Evolutionary conservation across 441 rosid genomes (phyloP), one percentile per base, ranked within the genome.

Genomic region (Iberis amara): DNA sequence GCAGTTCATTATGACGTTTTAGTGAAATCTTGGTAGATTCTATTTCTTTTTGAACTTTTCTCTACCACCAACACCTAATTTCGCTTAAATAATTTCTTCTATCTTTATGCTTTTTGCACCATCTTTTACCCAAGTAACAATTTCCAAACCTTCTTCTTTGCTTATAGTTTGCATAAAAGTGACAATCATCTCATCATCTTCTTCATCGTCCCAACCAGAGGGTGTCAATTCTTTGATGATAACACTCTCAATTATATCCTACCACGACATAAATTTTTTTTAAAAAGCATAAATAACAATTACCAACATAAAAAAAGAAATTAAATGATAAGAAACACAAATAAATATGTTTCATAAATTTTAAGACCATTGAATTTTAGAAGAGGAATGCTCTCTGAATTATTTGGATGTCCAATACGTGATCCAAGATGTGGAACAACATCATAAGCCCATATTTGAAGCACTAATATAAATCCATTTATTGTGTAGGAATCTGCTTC

Each of bases 391-490:
- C 15, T 11, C 0, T 13, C 6, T 10, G 7, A 0, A 0, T 37
- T 27, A 4, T 36, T 14, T 37, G 31, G 62, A 57, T 4, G 45
- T 1, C 52, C 52, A 24, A 57, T 35, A 27, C 26, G n/a, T 45
- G 28, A 5, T 6, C 28, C 18, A 7, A 57, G 45, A 39, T 36
- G 26, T 1, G 52, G 45, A 39, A 36, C 3, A 5, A 36, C 11
- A 45, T 1, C 35, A 8, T 57, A 57, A 8, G 6, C 8, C 38
- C 45, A 45, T 37, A 57, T 37, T 26, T 45, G 37, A 26, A 57
- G 37, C 3, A 0, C 1, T 37, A 45, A 37, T 26, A 57, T 8
- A 1, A 45, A 45, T 3, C 38, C 18, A 4, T 45, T 12, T 12
- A 36, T 2, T 36, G 37, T 45, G 15, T 35, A 45, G 0, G 47